A percentile compares a stretch with the other conserved stretches of the same genome.
These are phyloP conservation scores for Oropetium thomaeum DNA, from an alignment of 176 grass and related monocot genomes.

Conservation along the genomic window DNA sequence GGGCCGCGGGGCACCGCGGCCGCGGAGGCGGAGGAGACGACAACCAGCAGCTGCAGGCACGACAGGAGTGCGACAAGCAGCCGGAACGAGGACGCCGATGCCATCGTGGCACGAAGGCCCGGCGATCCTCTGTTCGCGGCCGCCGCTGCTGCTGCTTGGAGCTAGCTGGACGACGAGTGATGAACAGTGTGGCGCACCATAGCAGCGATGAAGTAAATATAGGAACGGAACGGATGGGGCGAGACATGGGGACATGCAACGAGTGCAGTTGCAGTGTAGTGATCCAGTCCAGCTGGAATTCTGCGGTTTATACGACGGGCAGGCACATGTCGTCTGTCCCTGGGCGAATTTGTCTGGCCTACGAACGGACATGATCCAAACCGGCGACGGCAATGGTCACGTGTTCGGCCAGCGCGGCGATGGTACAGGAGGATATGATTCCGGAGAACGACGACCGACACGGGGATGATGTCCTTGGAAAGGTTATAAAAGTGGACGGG, in stretches of 20 bases:
- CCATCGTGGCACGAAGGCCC: slow-evolving; percentile 23
- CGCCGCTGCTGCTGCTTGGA: neutral
- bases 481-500: no score
- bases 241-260: neutral
- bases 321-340: neutral
- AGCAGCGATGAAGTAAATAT: neutral
- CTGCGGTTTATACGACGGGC: neutral
- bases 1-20: slow-evolving; percentile 42
- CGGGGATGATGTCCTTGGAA: neutral
- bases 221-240: neutral
- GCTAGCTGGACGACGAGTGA: neutral
- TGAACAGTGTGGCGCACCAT: neutral
- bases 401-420: neutral
- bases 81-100: slow-evolving; percentile 46
- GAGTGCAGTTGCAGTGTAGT: neutral
- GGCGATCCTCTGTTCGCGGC: slow-evolving; percentile 25
- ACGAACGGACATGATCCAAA: neutral
- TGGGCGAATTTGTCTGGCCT: neutral
- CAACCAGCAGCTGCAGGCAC: no score
- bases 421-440: neutral
- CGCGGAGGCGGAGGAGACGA: neutral
- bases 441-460: neutral
- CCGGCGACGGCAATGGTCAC: neutral
- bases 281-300: neutral
- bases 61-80: slow-evolving; percentile 22